Evolutionary conservation across 1,139 yeast genomes (phyloP), one percentile per base, ranked within the genome.

Genomic region (Debaryomycetaceae sp.): DNA sequence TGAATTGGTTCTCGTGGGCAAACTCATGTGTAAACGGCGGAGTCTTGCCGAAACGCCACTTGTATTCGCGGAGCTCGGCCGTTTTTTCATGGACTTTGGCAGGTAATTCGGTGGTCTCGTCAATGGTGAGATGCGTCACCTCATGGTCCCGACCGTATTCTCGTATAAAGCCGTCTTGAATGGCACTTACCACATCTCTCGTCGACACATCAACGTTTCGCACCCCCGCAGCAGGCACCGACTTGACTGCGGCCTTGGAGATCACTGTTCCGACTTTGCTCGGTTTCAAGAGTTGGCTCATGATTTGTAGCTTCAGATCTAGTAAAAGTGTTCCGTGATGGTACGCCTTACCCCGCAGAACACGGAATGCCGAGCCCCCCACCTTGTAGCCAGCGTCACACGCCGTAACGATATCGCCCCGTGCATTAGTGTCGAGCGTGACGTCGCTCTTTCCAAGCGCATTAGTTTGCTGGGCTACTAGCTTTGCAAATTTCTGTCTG

Each of bases 321-420:
- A 92, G 58, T 10, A 92, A 61, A 96, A 92, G 85, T 0, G 99
- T 92, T 0, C 97, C 98, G 54, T 92, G 99, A 49, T 92, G 98
- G 40, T 87, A 80, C 3, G 95, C 78, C 40, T 74, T 75, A 0
- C 94, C 92, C 29, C 72, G 70, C 8, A 93, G 76, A 13, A 92
- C 64, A 47, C 87, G 90, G 52, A 73, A 87, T 1, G 97, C 96
- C 10, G 94, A 80, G 0, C 97, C 97, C 42, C 94, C 79, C 4
- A 87, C 73, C 43, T 87, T 87, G 22, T 58, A 55, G 12, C 51
- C 55, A 3, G 49, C 50, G 3, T 55, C 59, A 5, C 50, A 50
- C 3, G 53, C 47, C 5, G 72, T 68, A 10, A 75, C 68, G 22
- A 90, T 77, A 49, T 90, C 98, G 24, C 93, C 92, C 29, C 97